Conservation (phyloP, 1,284 basidiomycete genomes). For the Pholiota adiposa region DNA sequence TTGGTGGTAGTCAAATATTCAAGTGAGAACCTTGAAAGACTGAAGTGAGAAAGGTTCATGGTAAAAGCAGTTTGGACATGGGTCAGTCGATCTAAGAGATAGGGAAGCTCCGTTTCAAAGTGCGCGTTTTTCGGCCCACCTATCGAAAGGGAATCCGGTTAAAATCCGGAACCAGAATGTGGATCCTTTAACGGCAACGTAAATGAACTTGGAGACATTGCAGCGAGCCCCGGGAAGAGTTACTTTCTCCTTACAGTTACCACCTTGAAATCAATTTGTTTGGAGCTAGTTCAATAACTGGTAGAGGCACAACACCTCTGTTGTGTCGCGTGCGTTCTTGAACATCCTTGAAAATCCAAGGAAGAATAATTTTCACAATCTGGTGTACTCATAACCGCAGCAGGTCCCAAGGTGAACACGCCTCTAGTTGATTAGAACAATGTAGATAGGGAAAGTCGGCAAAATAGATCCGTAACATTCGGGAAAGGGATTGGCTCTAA, state of each 20-base stretch:
- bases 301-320: constrained; percentile 60
- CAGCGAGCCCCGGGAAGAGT: constrained; percentile 61
- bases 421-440: constrained; percentile 66
- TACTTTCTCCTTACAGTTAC: constrained; percentile 64
- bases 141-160: constrained; percentile 67
- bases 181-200: constrained; percentile 60
- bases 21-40: too few species aligned
- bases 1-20: too few species aligned
- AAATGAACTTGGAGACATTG: constrained; percentile 61
- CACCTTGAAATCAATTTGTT: constrained; percentile 61
- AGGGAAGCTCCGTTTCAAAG: constrained; percentile 65
- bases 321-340: constrained; percentile 58
- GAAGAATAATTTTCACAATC: constrained; percentile 58
- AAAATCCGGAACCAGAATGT: constrained; percentile 64
- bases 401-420: constrained; percentile 66
- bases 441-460: constrained; percentile 63
- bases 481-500: constrained; percentile 67
- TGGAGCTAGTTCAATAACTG: constrained; percentile 59
- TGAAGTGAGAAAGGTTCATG: too few species aligned
- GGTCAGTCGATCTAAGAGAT: too few species aligned
- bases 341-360: constrained; percentile 66
- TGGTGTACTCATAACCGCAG: constrained; percentile 65
- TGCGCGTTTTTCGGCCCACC: constrained; percentile 49
- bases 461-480: constrained; percentile 65
- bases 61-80: too few species aligned